phyloP scores from a whole-genome alignment of 2,329 filamentous ascomycete species.

The Cercospora brassicicola region DNA sequence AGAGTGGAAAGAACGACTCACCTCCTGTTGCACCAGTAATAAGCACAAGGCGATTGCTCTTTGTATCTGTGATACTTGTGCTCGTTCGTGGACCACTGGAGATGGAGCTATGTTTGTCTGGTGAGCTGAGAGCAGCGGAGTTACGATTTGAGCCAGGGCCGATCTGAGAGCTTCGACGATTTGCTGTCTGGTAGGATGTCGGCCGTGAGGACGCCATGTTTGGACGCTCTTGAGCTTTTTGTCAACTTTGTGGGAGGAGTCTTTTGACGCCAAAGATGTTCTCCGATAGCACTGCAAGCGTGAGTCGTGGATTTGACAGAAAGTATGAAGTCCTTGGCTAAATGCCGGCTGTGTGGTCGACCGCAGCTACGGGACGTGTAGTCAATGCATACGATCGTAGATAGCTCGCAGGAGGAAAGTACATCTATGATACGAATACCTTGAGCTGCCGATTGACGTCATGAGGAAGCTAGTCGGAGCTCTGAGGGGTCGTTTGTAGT shows the following conservation, averaged over 20 bases:
- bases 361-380: not conserved
- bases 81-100: not conserved
- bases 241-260: not conserved
- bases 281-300: not conserved
- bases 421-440: not conserved
- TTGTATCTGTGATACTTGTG: constrained; percentile 1
- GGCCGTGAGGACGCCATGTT: constrained; percentile 1
- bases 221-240: not conserved
- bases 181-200: not conserved
- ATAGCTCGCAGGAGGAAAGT: not conserved
- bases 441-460: not conserved
- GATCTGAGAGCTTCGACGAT: constrained; percentile 13
- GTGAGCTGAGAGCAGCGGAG: constrained; percentile 8
- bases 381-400: not conserved
- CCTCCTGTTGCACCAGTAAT: constrained; percentile 47
- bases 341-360: not conserved
- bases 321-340: not conserved
- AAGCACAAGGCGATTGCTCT: constrained; percentile 32
- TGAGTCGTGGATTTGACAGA: not conserved
- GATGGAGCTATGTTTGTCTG: constrained; percentile 7
- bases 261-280: not conserved
- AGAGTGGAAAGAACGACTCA: not conserved
- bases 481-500: not conserved
- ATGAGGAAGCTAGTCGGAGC: not conserved
- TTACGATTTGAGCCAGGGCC: constrained; percentile 15